Conservation (phyloP, 768 basidiomycete genomes). For the Trametes elegans region DNA sequence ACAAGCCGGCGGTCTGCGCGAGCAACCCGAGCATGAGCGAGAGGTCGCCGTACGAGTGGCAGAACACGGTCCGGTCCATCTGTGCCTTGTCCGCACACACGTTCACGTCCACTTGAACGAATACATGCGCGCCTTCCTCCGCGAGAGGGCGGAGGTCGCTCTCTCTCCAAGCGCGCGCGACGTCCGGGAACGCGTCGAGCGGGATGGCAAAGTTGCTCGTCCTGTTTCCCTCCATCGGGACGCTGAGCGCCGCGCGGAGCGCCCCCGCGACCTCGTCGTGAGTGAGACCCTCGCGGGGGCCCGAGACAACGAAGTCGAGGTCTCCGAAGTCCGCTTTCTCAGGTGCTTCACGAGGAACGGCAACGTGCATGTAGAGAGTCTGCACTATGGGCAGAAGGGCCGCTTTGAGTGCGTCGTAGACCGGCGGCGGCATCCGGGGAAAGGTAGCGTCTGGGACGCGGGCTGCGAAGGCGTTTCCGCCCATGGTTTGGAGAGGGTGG, state of each 20-base stretch:
- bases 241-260: constrained; percentile 48
- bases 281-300: constrained; percentile 32
- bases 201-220: constrained; percentile 66
- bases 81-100: constrained; percentile 51
- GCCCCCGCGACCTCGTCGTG: constrained; percentile 30
- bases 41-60: constrained; percentile 67
- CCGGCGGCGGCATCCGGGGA: constrained; percentile 57
- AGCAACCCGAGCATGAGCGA: constrained; percentile 67
- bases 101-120: constrained; percentile 61
- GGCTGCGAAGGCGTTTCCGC: constrained; percentile 64
- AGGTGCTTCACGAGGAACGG: constrained; percentile 60
- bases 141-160: constrained; percentile 30
- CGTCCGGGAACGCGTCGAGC: constrained; percentile 41
- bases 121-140: constrained; percentile 23
- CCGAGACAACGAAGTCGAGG: constrained; percentile 61
- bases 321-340: constrained; percentile 68
- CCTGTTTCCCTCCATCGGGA: constrained; percentile 48
- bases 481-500: constrained; percentile 43
- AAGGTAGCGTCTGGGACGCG: constrained; percentile 43
- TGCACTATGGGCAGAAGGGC: constrained; percentile 41
- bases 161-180: constrained; percentile 24
- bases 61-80: constrained; percentile 51
- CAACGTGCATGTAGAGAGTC: constrained; percentile 48
- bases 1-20: constrained; percentile 48
- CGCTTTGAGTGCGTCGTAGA: constrained; percentile 52